phyloP scores from a whole-genome alignment of 1,284 basidiomycete species.

The Acaromyces ingoldii region DNA sequence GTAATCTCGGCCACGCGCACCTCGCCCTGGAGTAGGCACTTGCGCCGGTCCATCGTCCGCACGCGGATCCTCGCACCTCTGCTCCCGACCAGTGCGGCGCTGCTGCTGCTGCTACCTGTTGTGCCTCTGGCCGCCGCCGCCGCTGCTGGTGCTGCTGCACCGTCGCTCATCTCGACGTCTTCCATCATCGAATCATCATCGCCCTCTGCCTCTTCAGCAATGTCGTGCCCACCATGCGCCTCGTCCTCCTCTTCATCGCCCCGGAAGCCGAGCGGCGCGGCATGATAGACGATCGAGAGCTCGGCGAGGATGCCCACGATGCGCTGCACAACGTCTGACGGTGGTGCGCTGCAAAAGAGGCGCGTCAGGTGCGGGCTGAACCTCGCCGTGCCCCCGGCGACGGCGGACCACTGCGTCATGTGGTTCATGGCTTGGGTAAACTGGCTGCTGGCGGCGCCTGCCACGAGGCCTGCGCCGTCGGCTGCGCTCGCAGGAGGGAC shows the following conservation, averaged over 20 bases:
- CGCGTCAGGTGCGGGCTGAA: slow-evolving; percentile 47
- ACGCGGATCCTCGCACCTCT: slow-evolving; percentile 40
- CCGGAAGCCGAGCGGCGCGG: slow-evolving; percentile 25
- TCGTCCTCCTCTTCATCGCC: slow-evolving; percentile 26
- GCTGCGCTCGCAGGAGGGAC: slow-evolving; percentile 9
- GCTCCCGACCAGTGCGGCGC: not conserved
- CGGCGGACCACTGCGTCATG: slow-evolving; percentile 22
- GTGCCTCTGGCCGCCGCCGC: slow-evolving; percentile 9
- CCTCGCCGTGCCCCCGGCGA: slow-evolving; percentile 9
- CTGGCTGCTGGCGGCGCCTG: slow-evolving; percentile 25
- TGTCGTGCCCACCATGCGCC: slow-evolving; percentile 7
- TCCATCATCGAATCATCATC: slow-evolving; percentile 21
- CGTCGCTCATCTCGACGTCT: slow-evolving; percentile 15
- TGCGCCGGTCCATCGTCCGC: slow-evolving; percentile 42
- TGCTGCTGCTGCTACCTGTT: not conserved
- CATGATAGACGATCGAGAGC: slow-evolving; percentile 25
- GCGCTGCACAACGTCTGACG: slow-evolving; percentile 20
- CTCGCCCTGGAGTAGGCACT: slow-evolving; percentile 46
- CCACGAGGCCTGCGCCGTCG: slow-evolving; percentile 6
- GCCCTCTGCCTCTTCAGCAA: not conserved
- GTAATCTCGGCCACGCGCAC: slow-evolving; percentile 23
- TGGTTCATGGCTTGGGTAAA: slow-evolving; percentile 45
- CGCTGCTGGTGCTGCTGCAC: not conserved
- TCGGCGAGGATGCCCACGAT: slow-evolving; percentile 22
- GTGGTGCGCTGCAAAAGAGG: slow-evolving; percentile 34